phyloP scores from a whole-genome alignment of 2,329 filamentous ascomycete genomes.

The Fusarium bactridioides region DNA sequence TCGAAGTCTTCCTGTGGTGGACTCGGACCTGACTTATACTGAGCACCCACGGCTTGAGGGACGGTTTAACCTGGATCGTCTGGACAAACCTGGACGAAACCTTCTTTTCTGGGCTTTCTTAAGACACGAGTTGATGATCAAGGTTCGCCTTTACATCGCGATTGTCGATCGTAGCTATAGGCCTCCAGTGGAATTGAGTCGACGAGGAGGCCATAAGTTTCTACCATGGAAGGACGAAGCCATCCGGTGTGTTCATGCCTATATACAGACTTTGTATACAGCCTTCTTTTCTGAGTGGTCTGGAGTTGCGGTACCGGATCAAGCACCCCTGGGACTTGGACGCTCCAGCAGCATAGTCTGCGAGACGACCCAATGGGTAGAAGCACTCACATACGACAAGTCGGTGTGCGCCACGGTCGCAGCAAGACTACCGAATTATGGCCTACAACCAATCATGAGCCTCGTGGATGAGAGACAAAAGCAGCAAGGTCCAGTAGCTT shows the following conservation, averaged over 20 bases:
- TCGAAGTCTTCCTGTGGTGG: neutral
- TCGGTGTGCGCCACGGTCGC: neutral
- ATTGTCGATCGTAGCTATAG: neutral
- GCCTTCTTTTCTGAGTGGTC: neutral
- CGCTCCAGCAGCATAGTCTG: neutral
- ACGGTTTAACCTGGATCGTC: neutral
- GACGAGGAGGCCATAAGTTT: neutral
- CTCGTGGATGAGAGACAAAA: neutral
- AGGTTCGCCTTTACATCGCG: neutral
- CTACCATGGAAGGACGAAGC: neutral
- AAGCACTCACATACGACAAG: neutral
- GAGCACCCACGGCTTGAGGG: neutral
- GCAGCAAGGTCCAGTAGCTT: neutral
- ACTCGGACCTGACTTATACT: no score
- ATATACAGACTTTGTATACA: neutral
- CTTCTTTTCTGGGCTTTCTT: constrained; percentile 1
- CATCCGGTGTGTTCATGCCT: neutral
- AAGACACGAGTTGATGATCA: neutral
- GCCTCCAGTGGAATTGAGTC: neutral
- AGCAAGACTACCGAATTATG: neutral
- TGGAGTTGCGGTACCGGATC: neutral
- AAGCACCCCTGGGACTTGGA: neutral
- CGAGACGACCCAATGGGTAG: neutral
- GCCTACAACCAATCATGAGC: neutral
- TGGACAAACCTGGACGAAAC: neutral